phyloP scores from a whole-genome alignment of 2,329 filamentous ascomycete species.

The Fusarium tanahbumbuense region DNA sequence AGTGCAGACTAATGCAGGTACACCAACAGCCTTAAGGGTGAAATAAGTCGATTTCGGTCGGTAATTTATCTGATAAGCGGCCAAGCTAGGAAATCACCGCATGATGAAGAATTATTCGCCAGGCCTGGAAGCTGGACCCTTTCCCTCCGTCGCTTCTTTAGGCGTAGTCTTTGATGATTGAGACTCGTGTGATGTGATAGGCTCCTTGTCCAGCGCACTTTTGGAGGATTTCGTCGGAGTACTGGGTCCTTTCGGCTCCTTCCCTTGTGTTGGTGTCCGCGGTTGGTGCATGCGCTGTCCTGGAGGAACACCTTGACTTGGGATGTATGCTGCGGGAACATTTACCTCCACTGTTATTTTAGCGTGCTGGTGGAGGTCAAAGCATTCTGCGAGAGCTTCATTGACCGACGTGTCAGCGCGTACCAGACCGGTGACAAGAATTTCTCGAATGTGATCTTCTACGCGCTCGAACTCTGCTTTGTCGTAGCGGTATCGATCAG shows the following conservation, averaged over 20 bases:
- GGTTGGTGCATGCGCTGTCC: conserved; percentile 16
- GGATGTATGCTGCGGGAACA: conserved; percentile 57
- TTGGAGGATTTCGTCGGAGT: neutral
- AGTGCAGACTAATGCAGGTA: conserved; percentile 39
- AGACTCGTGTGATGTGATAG: conserved; percentile 16
- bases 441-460: conserved; percentile 62
- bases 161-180: neutral
- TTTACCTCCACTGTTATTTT: conserved; percentile 61
- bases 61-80: conserved; percentile 33
- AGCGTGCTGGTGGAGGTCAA: conserved; percentile 58
- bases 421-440: conserved; percentile 62
- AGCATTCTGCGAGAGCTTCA: conserved; percentile 61
- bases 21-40: conserved; percentile 22
- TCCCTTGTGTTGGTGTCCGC: neutral
- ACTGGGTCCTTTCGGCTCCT: neutral
- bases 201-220: neutral
- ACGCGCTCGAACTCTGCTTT: conserved; percentile 62
- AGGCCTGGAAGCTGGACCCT: conserved; percentile 21
- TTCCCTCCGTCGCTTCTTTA: conserved; percentile 24
- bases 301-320: conserved; percentile 34
- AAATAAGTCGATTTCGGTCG: conserved; percentile 31
- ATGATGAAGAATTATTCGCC: conserved; percentile 15
- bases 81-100: conserved; percentile 30
- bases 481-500: conserved; percentile 63
- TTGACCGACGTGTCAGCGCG: conserved; percentile 57